phyloP scores from a whole-genome alignment of 495 filamentous ascomycete species.

The Aspergillus bridgeri region DNA sequence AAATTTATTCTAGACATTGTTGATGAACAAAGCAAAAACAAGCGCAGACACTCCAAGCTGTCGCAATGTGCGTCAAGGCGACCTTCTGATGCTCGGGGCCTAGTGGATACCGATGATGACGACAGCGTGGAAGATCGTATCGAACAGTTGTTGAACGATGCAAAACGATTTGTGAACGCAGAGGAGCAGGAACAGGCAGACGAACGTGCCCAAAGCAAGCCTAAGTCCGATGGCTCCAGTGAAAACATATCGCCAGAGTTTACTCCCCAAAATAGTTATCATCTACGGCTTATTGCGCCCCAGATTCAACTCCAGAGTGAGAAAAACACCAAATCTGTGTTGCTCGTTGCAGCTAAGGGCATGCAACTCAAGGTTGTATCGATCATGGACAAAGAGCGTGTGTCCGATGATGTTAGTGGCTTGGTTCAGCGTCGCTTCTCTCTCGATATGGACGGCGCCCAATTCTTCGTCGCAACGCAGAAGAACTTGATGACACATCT shows the following conservation, averaged over 20 bases:
- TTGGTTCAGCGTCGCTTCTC: conserved; percentile 92
- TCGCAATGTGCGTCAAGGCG: conserved; percentile 23
- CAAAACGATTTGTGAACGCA: conserved; percentile 74
- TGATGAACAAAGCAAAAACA: conserved; percentile 77
- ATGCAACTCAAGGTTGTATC: conserved; percentile 97
- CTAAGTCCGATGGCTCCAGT: conserved; percentile 54
- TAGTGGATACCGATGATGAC: conserved; percentile 52
- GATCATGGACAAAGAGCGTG: conserved; percentile 93
- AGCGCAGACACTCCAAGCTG: conserved; percentile 43
- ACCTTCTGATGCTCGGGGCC: conserved; percentile 31
- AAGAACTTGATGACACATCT: conserved; percentile 81
- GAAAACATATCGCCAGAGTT: conserved; percentile 85
- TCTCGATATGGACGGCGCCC: conserved; percentile 90
- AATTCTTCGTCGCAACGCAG: conserved; percentile 94
- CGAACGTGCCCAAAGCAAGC: conserved; percentile 22
- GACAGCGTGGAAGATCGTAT: conserved; percentile 79
- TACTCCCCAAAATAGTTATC: conserved; percentile 89
- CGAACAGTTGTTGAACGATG: conserved; percentile 79
- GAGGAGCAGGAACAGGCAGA: conserved; percentile 52
- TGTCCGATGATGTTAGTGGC: conserved; percentile 89
- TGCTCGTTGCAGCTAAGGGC: conserved; percentile 89
- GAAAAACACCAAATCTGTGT: conserved; percentile 89
- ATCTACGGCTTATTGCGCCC: conserved; percentile 89
- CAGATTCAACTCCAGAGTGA: conserved; percentile 98
- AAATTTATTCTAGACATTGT: conserved; percentile 98